Base-by-base conservation (phyloP, 2,329 filamentous ascomycete genomes). In the Beauveria varroae region DNA sequence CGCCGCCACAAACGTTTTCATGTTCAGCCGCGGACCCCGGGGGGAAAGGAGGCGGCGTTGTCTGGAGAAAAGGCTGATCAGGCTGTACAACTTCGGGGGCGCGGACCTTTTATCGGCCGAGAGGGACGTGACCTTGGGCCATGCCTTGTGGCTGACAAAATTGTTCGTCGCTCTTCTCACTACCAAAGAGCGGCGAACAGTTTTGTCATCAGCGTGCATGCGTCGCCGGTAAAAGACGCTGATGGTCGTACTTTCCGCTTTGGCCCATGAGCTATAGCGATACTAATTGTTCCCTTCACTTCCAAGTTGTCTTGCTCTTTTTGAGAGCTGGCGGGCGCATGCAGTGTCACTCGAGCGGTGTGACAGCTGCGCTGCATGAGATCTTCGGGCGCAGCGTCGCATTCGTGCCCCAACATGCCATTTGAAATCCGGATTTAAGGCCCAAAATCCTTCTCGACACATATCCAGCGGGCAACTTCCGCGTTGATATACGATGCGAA, bases 401-500 rank as follows among this genome's bases (percentile, higher is more conserved):
- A n/a, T 22, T 43, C 37, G 52, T 43, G 9, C 9, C 18, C 49
- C 50, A 53, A 28, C 22, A 30, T 20, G 3, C 10, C 20, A 46
- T 46, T 18, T 37, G 5, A 37, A 37, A 37, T 16, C 12, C 34
- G 34, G 34, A 37, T 30, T 8, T 20, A 28, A 30, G 47, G 34
- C 34, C 34, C 34, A 5, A 28, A 30, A 30, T n/a, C 12, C 5
- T 22, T 51, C 37, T 16, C 22, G 12, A 43, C 20, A 12, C 57
- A 59, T 41, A 47, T 34, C 46, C 22, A 50, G 49, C 58, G 58
- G 58, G 28, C 58, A 60, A 60, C 50, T 60, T 60, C 58, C 58
- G 58, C 34, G 44, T 40, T 41, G 9, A 54, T 60, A 50, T 22
- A 51, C 2, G 56, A 28, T 34, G 34, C 5, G 44, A 18, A 41